A percentile compares a stretch with the other conserved stretches of the same genome.
phyloP scores from a whole-genome alignment of 129 eudicot genomes.

The Scalesia atractyloides region DNA sequence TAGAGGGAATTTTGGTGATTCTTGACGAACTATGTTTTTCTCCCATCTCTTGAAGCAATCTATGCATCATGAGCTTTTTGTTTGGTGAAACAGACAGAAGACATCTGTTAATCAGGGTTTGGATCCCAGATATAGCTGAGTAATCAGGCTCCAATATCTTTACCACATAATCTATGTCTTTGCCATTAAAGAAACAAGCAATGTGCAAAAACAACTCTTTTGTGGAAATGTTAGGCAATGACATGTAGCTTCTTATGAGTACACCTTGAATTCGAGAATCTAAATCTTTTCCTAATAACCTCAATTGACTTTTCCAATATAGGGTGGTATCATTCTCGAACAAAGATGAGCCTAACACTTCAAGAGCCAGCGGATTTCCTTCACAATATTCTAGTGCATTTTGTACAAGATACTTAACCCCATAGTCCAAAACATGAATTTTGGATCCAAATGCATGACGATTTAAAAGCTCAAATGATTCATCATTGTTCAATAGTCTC shows the following conservation, averaged over 20 bases:
- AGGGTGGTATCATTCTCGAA: neutral
- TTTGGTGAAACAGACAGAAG: constrained; percentile 23
- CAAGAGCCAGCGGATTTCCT: constrained; percentile 34
- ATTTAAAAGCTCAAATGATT: constrained; percentile 29
- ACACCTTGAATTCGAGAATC: neutral
- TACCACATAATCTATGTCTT: constrained; percentile 19
- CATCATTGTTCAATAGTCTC: neutral
- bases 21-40: constrained; percentile 30
- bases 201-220: constrained; percentile 41
- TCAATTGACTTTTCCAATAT: constrained; percentile 24
- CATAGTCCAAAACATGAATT: neutral
- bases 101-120: constrained; percentile 31
- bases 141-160: constrained; percentile 26
- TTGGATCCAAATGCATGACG: constrained; percentile 37
- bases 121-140: constrained; percentile 29
- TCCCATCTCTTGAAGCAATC: constrained; percentile 38
- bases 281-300: constrained; percentile 11
- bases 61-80: constrained; percentile 39
- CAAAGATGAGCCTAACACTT: constrained; percentile 33
- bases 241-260: constrained; percentile 17
- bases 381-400: constrained; percentile 20
- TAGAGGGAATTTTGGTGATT: constrained; percentile 31
- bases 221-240: constrained; percentile 17
- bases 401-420: neutral
- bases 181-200: constrained; percentile 46